Conservation (phyloP, 1,284 basidiomycete genomes). For the Tilletia walkeri region DNA sequence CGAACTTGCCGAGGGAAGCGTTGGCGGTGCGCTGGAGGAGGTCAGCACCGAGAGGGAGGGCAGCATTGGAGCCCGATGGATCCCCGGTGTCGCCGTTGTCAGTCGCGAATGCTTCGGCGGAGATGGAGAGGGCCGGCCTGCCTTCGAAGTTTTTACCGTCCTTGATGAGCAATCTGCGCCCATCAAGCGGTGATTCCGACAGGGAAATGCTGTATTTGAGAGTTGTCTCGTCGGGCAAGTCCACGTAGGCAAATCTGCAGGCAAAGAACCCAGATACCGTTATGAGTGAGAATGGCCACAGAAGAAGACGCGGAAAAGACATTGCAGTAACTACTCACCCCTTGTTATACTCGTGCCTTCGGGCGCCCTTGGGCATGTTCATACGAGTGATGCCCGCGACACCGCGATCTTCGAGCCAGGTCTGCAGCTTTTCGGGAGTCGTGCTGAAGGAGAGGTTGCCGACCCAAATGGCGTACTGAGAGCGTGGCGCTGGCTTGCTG, state of each 20-base stretch:
- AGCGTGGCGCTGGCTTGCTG: slow-evolving; percentile 57
- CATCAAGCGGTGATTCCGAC: slow-evolving; percentile 78
- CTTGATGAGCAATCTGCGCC: slow-evolving; percentile 87
- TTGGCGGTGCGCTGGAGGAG: slow-evolving; percentile 28
- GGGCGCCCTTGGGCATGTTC: slow-evolving; percentile 60
- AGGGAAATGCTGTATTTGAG: slow-evolving; percentile 73
- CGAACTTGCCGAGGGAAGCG: slow-evolving; percentile 67
- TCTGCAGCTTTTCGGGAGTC: slow-evolving; percentile 33
- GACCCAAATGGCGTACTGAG: slow-evolving; percentile 67
- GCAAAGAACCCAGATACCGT: not conserved
- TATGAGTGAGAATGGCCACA: slow-evolving; percentile 58
- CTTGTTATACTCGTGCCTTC: slow-evolving; percentile 59
- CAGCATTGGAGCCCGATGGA: not conserved
- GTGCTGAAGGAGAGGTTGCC: slow-evolving; percentile 52
- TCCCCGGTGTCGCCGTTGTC: slow-evolving; percentile 19
- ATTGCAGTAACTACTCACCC: slow-evolving; percentile 52
- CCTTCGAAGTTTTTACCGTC: slow-evolving; percentile 64
- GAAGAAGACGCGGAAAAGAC: not conserved
- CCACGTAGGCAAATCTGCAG: slow-evolving; percentile 87
- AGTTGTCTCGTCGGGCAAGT: slow-evolving; percentile 76
- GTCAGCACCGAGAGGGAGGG: not conserved
- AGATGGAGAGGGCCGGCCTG: slow-evolving; percentile 46
- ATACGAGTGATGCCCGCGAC: slow-evolving; percentile 59
- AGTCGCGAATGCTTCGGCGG: slow-evolving; percentile 28
- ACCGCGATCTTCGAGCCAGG: slow-evolving; percentile 42